Percentiles rank a stretch among this genome's conserved stretches.
phyloP scores from a whole-genome alignment of 495 filamentous ascomycete genomes.

The Penicillium malachiteum region DNA sequence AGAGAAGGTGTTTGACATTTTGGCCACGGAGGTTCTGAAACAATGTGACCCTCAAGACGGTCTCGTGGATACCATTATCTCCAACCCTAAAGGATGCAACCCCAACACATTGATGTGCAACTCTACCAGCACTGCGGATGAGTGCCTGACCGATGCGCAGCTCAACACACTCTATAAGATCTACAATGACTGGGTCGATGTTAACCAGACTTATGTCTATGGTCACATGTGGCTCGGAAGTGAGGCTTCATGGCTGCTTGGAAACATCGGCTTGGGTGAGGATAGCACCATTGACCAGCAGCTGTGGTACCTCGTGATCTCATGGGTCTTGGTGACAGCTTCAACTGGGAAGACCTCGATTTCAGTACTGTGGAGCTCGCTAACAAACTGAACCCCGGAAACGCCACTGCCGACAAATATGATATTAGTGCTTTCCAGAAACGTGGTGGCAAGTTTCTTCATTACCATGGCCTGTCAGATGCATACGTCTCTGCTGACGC shows the following conservation, averaged over 20 bases:
- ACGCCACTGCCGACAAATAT: slow-evolving; percentile 46
- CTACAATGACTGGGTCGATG: slow-evolving; percentile 43
- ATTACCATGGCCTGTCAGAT: slow-evolving; percentile 55
- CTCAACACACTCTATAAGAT: slow-evolving; percentile 46
- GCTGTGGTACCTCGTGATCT: slow-evolving; percentile 15
- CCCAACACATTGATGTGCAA: slow-evolving; percentile 48
- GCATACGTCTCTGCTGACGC: slow-evolving; percentile 16
- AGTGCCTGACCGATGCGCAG: slow-evolving; percentile 52
- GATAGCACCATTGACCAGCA: background rate
- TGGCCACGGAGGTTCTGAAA: slow-evolving; percentile 7
- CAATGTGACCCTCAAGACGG: slow-evolving; percentile 60
- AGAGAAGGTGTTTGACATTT: slow-evolving; percentile 5
- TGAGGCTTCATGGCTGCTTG: slow-evolving; percentile 1
- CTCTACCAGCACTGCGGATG: slow-evolving; percentile 10
- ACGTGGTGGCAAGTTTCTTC: slow-evolving; percentile 53
- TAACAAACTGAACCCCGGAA: slow-evolving; percentile 31
- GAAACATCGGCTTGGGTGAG: slow-evolving; percentile 1
- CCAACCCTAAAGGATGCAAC: slow-evolving; percentile 46
- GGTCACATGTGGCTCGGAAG: background rate
- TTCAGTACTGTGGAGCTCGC: slow-evolving; percentile 24
- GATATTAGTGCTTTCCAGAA: slow-evolving; percentile 47
- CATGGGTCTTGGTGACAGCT: slow-evolving; percentile 5
- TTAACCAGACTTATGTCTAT: slow-evolving; percentile 30
- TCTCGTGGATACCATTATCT: slow-evolving; percentile 53
- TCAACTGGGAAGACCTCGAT: slow-evolving; percentile 7